Conservation (phyloP, 139 green algal species). For the Coccomyxa sp. region DNA sequence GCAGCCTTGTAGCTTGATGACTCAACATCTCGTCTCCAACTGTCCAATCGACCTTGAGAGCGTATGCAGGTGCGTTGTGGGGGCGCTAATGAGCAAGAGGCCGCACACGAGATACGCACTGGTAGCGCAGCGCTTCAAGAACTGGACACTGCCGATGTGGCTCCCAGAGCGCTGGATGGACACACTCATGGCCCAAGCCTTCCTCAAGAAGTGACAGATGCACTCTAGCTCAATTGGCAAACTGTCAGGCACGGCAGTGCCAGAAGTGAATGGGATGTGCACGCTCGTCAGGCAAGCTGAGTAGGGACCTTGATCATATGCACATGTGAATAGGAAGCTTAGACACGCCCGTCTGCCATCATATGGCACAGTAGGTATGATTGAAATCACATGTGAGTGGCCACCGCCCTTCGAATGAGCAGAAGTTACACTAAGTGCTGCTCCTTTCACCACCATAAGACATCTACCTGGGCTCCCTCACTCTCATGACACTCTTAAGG, state of each 20-base stretch:
- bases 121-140: not conserved
- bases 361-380: not conserved
- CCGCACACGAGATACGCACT: not conserved
- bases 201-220: no score
- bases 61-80: not conserved
- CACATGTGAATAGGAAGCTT: not conserved
- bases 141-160: conserved; percentile 9
- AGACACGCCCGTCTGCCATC: not conserved
- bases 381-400: no score
- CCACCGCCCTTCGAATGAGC: no score
- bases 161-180: not conserved
- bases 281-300: no score
- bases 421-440: no score
- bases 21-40: no score
- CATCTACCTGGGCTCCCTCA: no score
- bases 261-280: no score
- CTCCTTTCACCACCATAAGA: no score
- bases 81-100: not conserved
- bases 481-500: no score
- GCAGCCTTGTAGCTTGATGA: no score
- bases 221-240: not conserved
- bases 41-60: no score
- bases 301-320: not conserved
- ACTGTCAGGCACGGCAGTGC: not conserved
- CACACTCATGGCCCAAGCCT: not conserved